A percentile compares a stretch with the other conserved stretches of the same genome.
phyloP scores from a whole-genome alignment of 208 protist genomes.

The Plasmodiophora brassicae region DNA sequence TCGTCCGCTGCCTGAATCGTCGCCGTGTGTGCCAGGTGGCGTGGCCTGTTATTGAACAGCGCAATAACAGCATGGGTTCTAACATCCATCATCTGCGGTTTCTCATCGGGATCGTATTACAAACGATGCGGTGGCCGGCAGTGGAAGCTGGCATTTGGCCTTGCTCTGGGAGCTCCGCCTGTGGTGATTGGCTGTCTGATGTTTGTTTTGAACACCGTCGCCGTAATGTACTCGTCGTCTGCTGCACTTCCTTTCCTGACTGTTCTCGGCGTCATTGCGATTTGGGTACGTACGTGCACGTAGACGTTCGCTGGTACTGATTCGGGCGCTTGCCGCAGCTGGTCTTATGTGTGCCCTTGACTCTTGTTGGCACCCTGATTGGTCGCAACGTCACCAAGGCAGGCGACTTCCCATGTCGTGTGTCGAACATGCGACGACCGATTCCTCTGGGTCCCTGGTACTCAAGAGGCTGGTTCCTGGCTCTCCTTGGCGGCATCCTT shows the following conservation, averaged over 20 bases:
- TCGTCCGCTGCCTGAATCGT: background rate
- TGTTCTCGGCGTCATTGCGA: background rate
- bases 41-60: background rate
- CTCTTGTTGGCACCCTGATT: slow-evolving; percentile 30
- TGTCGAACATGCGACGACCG: slow-evolving; percentile 80
- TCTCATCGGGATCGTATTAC: slow-evolving; percentile 35
- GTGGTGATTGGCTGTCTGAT: background rate
- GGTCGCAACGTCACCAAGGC: slow-evolving; percentile 36
- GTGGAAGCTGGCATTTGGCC: background rate
- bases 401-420: slow-evolving; percentile 65
- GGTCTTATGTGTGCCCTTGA: slow-evolving; percentile 15
- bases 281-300: slow-evolving; percentile 19
- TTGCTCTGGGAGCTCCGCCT: background rate
- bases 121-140: slow-evolving; percentile 2
- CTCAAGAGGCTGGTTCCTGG: slow-evolving; percentile 40
- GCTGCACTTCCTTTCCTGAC: background rate
- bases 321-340: background rate
- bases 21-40: background rate
- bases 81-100: slow-evolving; percentile 38
- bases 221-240: background rate
- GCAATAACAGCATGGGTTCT: background rate
- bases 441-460: slow-evolving; percentile 74
- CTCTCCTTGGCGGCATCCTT: slow-evolving; percentile 76
- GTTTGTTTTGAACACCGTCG: background rate
- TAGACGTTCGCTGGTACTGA: background rate